Base-by-base conservation (phyloP, 2,329 filamentous ascomycete genomes). In the Chalaropsis thielavioides region DNA sequence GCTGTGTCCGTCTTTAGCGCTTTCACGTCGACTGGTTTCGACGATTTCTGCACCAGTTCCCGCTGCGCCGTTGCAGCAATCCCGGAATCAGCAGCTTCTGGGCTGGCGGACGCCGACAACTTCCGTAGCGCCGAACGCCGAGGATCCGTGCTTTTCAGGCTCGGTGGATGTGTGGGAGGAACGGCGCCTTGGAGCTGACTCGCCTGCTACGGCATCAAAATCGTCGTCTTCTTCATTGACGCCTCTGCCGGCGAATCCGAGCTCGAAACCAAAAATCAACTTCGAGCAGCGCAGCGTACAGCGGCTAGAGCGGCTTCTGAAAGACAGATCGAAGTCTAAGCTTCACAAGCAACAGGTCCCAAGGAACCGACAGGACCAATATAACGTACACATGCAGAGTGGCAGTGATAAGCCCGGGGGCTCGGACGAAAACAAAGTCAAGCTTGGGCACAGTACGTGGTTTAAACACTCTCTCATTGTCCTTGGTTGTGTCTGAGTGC, bases 361-460 rank as follows among this genome's bases (percentile, higher is more conserved):
- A n/a, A 46, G 40, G 31, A 40, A 24, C 19, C 19, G 54, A 27
- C 35, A 19, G 17, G 7, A 27, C 19, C 22, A 56, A 61, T 22
- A 27, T 44, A 54, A 41, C 15, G 44, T 43, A 7, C 56, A 46
- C 22, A 54, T 61, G 58, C 41, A 61, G 13, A 61, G 43, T 54
- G 24, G 44, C 31, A 40, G 58, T 15, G 46, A 62, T 19, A 63
- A 24, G 8, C 59, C 40, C 10, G 65, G 62, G 7, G 65, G 43
- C 13, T 75, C 76, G 22, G 79, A 83, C 68, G 76, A 80, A 64
- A 81, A 84, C 70, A 86, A 84, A 70, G 74, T 83, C 44, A 86
- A 86, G 73, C 79, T 86, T 0, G 83, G 84, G 56, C 82, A 81
- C 71, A 85, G 83, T 86, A 72, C 70, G 81, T 73, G 8, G 38